Evolutionary conservation across 129 eudicot species (phyloP), one percentile per base, ranked within the genome.

Genomic region (Artemisia tridentata): DNA sequence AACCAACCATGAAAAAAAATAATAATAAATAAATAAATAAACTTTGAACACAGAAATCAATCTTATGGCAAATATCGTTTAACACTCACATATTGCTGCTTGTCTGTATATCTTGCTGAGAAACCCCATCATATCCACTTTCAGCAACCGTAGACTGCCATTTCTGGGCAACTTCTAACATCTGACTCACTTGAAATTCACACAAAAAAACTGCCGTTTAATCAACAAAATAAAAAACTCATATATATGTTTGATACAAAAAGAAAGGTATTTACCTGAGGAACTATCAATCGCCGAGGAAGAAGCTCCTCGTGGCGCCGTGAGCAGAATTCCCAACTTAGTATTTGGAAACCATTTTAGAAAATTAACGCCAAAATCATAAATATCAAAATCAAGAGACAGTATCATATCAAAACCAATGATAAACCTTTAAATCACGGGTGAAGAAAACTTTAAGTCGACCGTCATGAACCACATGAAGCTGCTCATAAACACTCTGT

Each of bases 311-410:
- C 96, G 79, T 88, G 97, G 45, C 91, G 92, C 51, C 88, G 70
- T 13, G 88, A 91, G 75, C 97, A 91, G 63, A 91, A 91, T 73
- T 91, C 97, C 97, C 96, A 91, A 46, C 91, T 75, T 56, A 86
- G 72, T 72, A 88, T 91, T 93, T 86, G 60, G 20, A 54, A 25
- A 3, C 25, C 8, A 15, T 29, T 59, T 21, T 27, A 10, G 43
- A 25, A 18, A 19, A 16, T 48, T 11, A 53, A 15, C 14, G 43
- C 38, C 19, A 14, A 38, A 29, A 60, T 72, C 68, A 11, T 61
- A 11, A 52, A 69, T 7, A 69, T 69, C 27, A 52, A 56, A 38
- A 25, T 17, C 63, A 69, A 15, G n/a, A n/a, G 17, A 62, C 34
- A 62, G 9, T 62, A 19, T 23, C 14, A 29, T 3, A 69, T 11